Percentiles rank a stretch among this genome's conserved stretches.
phyloP scores from a whole-genome alignment of 2,329 filamentous ascomycete species.

The Colletotrichum plurivorum region DNA sequence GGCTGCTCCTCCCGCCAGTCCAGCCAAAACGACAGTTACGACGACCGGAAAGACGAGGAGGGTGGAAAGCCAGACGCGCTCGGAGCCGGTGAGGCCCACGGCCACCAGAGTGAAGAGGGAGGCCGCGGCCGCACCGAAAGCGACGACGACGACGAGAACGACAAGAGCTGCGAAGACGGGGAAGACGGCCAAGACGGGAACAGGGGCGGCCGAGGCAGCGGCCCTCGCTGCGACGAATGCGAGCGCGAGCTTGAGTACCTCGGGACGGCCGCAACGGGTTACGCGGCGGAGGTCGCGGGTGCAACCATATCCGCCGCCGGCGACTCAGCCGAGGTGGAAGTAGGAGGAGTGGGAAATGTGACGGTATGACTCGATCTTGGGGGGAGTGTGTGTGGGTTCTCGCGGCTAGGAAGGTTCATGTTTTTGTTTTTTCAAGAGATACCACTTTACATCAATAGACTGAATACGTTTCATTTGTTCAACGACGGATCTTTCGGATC shows the following conservation, averaged over 20 bases:
- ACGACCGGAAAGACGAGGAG: conserved; percentile 16
- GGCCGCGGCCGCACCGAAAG: background rate
- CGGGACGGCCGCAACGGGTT: conserved; percentile 23
- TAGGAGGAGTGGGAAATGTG: too few species aligned
- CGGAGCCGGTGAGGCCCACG: conserved; percentile 21
- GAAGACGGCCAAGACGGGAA: background rate
- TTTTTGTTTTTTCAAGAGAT: background rate
- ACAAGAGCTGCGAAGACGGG: background rate
- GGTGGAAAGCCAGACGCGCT: conserved; percentile 35
- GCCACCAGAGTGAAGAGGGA: conserved; percentile 26
- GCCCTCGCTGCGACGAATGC: conserved; percentile 2
- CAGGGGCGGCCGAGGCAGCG: background rate
- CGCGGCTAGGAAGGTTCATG: background rate
- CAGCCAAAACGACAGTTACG: background rate
- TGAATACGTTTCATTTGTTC: conserved; percentile 1
- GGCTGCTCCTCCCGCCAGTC: background rate
- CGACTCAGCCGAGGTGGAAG: conserved; percentile 31
- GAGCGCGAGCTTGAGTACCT: background rate
- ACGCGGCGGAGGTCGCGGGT: conserved; percentile 25
- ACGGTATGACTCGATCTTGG: too few species aligned
- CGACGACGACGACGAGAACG: conserved; percentile 1
- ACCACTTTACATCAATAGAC: conserved; percentile 1
- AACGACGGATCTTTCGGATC: too few species aligned
- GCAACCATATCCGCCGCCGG: conserved; percentile 31
- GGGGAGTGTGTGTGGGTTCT: background rate